Evolutionary conservation across 176 grass and related monocot species (phyloP).

Genomic region (Poa annua): DNA sequence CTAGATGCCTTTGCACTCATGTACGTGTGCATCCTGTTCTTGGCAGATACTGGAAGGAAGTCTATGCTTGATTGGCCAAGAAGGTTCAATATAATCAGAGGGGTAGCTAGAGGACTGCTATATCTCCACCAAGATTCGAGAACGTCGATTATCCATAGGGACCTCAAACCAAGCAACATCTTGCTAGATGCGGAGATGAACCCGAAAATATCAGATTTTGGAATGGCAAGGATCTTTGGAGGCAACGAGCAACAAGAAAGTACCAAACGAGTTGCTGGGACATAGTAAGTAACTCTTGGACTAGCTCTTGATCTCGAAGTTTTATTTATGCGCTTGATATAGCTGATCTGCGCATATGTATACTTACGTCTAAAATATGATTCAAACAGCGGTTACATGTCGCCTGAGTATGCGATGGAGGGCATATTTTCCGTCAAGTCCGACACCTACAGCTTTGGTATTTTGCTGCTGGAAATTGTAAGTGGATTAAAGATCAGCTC

Average conservation of each 20-base stretch:
- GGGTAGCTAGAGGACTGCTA: conserved; percentile 53
- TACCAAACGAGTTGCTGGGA: conserved; percentile 49
- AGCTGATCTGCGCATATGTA: too few relatives aligned
- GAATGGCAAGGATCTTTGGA: conserved; percentile 57
- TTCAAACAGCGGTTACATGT: conserved; percentile 58
- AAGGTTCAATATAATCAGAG: conserved; percentile 49
- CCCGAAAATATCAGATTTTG: conserved; percentile 68
- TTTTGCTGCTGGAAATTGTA: conserved; percentile 59
- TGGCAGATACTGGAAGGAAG: conserved; percentile 43
- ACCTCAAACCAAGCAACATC: conserved; percentile 55
- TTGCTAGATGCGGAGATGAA: conserved; percentile 48
- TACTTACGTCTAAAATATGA: not conserved
- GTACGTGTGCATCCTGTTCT: not conserved
- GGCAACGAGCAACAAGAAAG: conserved; percentile 39
- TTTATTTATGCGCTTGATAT: not conserved
- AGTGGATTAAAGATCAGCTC: conserved; percentile 52
- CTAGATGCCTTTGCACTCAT: not conserved
- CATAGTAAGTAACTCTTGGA: conserved; percentile 45
- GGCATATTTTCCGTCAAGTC: conserved; percentile 57
- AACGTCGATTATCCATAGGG: conserved; percentile 50
- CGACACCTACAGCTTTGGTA: conserved; percentile 60
- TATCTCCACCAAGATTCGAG: conserved; percentile 68
- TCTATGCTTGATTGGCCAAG: conserved; percentile 42
- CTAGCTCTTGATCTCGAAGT: not conserved
- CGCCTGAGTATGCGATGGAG: conserved; percentile 62